Evolutionary conservation across 345 rosid species (phyloP), one percentile per base, ranked within the genome.

Genomic region (Passiflora organensis): DNA sequence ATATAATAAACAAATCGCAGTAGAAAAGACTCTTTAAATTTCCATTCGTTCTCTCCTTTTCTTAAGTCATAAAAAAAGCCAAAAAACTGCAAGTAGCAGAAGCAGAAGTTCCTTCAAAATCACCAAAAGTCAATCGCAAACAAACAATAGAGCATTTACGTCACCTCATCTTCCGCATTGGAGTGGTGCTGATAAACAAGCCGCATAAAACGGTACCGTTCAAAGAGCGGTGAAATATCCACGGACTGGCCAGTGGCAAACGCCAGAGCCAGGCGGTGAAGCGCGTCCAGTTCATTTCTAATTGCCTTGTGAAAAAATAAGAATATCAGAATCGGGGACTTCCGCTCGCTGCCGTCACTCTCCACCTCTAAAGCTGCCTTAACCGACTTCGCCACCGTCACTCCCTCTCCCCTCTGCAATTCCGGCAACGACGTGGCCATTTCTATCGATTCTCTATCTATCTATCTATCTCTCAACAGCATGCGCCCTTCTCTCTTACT

Each of bases 91-190:
- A 19, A 18, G 11, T 46, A 25, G 5, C 6, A 13, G n/a, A 28
- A 5, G 9, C 34, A 2, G 34, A 3, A 28, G 8, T 28, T 28
- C 34, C 34, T 28, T 28, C 34, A 28, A 3, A 28, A 28, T 28
- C 34, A 3, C 34, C 3, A 3, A 2, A 28, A 28, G 46, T 43
- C n/a, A 43, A 17, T 17, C 32, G 16, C 4, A 44, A n/a, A 24
- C 20, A 12, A 58, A 10, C n/a, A 34, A 8, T n/a, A n/a, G 15
- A 58, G 1, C 6, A 22, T 25, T 32, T 1, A 1, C 10, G n/a
- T 21, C 14, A 86, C 97, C 95, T 89, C 95, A 49, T 89, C 97
- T 55, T 89, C 97, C 50, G 97, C 95, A 75, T 70, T 70, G 71
- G 84, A 82, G 70, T 89, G 97, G 38, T 89, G 83, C 75, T 72